Percentiles rank a stretch among this genome's conserved stretches.
These are phyloP conservation scores for Xerocomus potaroensis DNA, from an alignment of 768 basidiomycete species.

Conservation along the genomic window DNA sequence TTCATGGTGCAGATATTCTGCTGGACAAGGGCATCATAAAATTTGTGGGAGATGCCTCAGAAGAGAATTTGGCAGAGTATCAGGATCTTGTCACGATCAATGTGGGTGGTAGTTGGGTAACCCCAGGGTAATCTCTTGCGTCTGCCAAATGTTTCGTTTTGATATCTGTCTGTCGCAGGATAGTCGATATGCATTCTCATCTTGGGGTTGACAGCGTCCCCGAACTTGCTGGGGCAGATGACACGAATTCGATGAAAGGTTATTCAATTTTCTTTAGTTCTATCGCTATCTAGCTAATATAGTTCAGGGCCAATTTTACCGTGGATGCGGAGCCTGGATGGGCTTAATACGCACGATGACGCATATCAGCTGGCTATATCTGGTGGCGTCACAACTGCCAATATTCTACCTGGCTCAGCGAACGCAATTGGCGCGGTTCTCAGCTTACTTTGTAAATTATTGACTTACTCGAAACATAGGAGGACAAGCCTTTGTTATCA, in stretches of 20 bases:
- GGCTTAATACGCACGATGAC: slow-evolving; percentile 81
- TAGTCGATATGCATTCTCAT: slow-evolving; percentile 77
- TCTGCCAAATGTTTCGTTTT: slow-evolving; percentile 33
- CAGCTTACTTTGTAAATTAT: slow-evolving; percentile 10
- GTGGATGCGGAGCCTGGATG: slow-evolving; percentile 80
- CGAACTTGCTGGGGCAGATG: slow-evolving; percentile 42
- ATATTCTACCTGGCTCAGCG: slow-evolving; percentile 72
- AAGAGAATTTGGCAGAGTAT: slow-evolving; percentile 29
- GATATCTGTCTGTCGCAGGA: slow-evolving; percentile 24
- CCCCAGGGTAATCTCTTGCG: slow-evolving; percentile 50
- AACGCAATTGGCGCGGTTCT: slow-evolving; percentile 63
- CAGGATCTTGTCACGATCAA: slow-evolving; percentile 52
- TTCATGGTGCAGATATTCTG: slow-evolving; percentile 37
- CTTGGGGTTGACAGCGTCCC: slow-evolving; percentile 71
- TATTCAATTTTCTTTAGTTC: neutral
- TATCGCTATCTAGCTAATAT: neutral
- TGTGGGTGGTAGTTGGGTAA: slow-evolving; percentile 64
- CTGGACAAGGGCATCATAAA: slow-evolving; percentile 39
- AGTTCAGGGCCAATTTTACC: slow-evolving; percentile 54
- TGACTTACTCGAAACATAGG: slow-evolving; percentile 39
- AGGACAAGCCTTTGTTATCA: slow-evolving; percentile 86
- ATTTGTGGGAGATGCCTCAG: slow-evolving; percentile 40
- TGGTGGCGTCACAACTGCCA: slow-evolving; percentile 84
- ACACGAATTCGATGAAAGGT: slow-evolving; percentile 61
- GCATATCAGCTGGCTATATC: slow-evolving; percentile 70